Base-by-base conservation (phyloP, 306 rosid species). In the Astragalus membranaceus region DNA sequence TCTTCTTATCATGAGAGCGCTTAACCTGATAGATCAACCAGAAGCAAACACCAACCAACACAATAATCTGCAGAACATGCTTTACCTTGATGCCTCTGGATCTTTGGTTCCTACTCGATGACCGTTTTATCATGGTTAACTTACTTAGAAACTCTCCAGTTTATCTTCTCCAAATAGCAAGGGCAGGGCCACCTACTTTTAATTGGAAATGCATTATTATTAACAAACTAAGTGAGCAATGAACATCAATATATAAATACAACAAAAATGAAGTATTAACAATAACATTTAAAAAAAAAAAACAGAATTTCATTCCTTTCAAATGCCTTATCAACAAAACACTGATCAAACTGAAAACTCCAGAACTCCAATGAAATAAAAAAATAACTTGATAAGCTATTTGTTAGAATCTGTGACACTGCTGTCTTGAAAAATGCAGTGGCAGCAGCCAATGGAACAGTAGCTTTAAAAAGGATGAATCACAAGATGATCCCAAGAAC, bases 1-100 rank as follows among this genome's bases (percentile, higher is more conserved):
- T 84, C 79, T 84, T 89, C 85, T 92, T 92, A 59, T 92, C 97
- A 74, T 85, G 91, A 48, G 97, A 89, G 62, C 69, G 96, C 81
- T 92, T 89, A 67, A 92, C 82, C 85, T 92, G 97, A 78, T 92
- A 92, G 75, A 85, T 37, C 74, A 92, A 78, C 97, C 97, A 92
- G 78, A 87, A 84, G 80, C 96, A 92, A 50, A 92, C 79, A 62
- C 91, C 89, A 7, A 92, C 71, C 77, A 92, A 72, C 33, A 92
- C 75, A 52, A 63, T 70, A 65, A 92, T 82, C 87, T 92, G 97
- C 68, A 92, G 81, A 70, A 81, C 66, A 74, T 85, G 90, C 81
- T 81, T 92, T 69, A 81, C 79, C 79, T 68, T 92, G 63, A 89
- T 15, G 56, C 96, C 87, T 85, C 81, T 92, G 67, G 96, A 55